phyloP scores from a whole-genome alignment of 75 land plant species.

The Cupressus sempervirens region DNA sequence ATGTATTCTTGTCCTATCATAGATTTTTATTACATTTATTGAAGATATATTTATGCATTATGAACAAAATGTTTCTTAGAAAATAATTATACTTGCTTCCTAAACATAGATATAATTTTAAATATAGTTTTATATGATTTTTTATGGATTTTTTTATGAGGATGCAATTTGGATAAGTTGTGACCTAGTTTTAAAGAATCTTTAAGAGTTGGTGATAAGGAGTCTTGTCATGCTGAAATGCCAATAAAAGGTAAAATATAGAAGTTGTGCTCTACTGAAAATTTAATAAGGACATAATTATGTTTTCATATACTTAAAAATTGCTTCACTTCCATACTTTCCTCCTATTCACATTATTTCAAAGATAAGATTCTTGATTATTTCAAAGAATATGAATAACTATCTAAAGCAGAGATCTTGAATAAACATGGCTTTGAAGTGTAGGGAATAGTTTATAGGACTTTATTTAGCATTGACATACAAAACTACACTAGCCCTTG shows the following conservation, averaged over 20 bases:
- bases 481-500: too few relatives aligned
- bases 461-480: too few relatives aligned
- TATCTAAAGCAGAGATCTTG: conserved; percentile 9
- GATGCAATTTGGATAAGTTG: conserved; percentile 15
- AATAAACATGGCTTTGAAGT: conserved; percentile 26
- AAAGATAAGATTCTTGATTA: background rate
- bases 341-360: background rate
- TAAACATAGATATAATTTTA: background rate
- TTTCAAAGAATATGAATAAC: conserved; percentile 41
- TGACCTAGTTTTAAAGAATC: conserved; percentile 15
- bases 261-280: too few relatives aligned
- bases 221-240: conserved; percentile 15
- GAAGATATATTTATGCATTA: background rate
- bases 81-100: background rate
- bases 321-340: background rate
- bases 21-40: background rate
- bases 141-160: conserved; percentile 14
- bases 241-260: conserved; percentile 15
- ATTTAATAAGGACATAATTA: background rate
- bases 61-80: background rate
- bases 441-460: conserved; percentile 31
- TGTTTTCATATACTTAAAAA: background rate
- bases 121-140: background rate
- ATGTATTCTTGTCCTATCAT: background rate
- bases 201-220: conserved; percentile 14